A percentile compares a stretch with the other conserved stretches of the same genome.
phyloP scores from a whole-genome alignment of 2,329 filamentous ascomycete species.

The Fusarium protoensiforme region DNA sequence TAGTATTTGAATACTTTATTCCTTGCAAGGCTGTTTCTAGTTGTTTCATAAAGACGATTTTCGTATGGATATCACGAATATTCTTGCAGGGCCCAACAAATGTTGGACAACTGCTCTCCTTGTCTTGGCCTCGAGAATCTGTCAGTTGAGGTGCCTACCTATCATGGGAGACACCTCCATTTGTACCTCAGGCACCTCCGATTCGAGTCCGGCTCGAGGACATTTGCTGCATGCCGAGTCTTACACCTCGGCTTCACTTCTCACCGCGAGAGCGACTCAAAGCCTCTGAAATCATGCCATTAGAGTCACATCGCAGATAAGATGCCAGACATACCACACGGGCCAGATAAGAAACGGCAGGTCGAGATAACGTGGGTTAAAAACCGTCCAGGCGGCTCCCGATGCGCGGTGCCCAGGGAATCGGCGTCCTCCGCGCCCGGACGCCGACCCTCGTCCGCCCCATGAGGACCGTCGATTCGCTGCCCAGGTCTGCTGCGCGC shows the following conservation, averaged over 20 bases:
- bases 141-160: background rate
- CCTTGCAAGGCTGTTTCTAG: background rate
- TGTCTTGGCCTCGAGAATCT: background rate
- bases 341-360: constrained; percentile 22
- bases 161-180: background rate
- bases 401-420: constrained; percentile 34
- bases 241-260: background rate
- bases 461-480: constrained; percentile 36
- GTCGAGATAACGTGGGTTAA: constrained; percentile 25
- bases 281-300: constrained; percentile 23
- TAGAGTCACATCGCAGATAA: constrained; percentile 14
- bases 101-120: background rate
- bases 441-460: constrained; percentile 36
- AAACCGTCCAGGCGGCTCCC: constrained; percentile 32
- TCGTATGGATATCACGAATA: background rate
- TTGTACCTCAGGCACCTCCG: background rate
- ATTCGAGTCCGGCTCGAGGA: background rate
- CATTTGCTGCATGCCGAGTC: background rate
- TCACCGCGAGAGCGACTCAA: background rate
- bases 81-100: background rate
- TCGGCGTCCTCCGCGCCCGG: constrained; percentile 44
- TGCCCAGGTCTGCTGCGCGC: constrained; percentile 14
- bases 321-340: background rate
- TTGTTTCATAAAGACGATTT: background rate
- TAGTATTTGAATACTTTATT: background rate